phyloP scores from a whole-genome alignment of 2,329 filamentous ascomycete genomes.

The Colletotrichum agaves region DNA sequence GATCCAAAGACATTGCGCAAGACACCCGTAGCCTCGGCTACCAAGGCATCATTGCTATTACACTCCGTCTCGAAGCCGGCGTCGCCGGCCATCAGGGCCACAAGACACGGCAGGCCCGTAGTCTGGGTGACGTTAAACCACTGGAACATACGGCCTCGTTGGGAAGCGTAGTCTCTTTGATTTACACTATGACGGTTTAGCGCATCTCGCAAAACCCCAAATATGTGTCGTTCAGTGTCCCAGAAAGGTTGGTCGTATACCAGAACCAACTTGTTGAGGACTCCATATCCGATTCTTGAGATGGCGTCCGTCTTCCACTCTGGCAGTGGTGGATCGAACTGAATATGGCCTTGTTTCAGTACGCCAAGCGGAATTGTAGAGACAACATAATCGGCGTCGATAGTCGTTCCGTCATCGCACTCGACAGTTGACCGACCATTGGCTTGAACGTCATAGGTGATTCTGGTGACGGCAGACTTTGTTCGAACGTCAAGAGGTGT shows the following conservation, averaged over 20 bases:
- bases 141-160: slow-evolving; percentile 92
- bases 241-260: slow-evolving; percentile 92
- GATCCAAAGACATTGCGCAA: slow-evolving; percentile 79
- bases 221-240: slow-evolving; percentile 91
- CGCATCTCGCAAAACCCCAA: slow-evolving; percentile 86
- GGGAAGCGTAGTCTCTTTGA: slow-evolving; percentile 81
- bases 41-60: slow-evolving; percentile 77
- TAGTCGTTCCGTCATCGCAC: slow-evolving; percentile 79
- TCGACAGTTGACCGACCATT: slow-evolving; percentile 59
- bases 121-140: slow-evolving; percentile 97
- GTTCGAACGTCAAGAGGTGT: slow-evolving; percentile 81
- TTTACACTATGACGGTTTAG: slow-evolving; percentile 75
- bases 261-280: slow-evolving; percentile 94
- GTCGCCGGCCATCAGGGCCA: slow-evolving; percentile 95
- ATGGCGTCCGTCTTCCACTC: slow-evolving; percentile 86
- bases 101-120: slow-evolving; percentile 85
- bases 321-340: slow-evolving; percentile 93
- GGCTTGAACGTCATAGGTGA: slow-evolving; percentile 69
- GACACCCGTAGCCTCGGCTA: slow-evolving; percentile 83
- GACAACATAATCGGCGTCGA: slow-evolving; percentile 91
- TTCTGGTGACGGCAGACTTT: slow-evolving; percentile 76
- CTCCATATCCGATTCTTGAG: slow-evolving; percentile 86
- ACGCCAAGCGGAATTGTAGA: slow-evolving; percentile 92
- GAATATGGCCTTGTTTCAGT: slow-evolving; percentile 81
- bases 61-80: slow-evolving; percentile 89